phyloP scores from a whole-genome alignment of 805 yeast genomes.

The Saturnispora quitensis region DNA sequence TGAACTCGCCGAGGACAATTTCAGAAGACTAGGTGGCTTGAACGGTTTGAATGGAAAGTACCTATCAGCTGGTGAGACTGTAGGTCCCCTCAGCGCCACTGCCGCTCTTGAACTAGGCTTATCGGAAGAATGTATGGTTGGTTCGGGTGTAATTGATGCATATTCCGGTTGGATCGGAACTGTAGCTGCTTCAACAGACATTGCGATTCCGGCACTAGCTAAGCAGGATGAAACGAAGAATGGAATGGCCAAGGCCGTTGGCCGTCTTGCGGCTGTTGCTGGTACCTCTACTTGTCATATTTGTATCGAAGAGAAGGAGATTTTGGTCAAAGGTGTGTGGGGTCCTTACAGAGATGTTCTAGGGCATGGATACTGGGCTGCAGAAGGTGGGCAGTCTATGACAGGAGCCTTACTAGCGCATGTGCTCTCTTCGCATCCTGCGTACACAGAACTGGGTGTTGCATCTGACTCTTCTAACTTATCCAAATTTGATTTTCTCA shows the following conservation, averaged over 20 bases:
- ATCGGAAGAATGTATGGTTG: slow-evolving; percentile 71
- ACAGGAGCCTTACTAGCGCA: slow-evolving; percentile 92
- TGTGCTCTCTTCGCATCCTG: slow-evolving; percentile 83
- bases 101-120: slow-evolving; percentile 83
- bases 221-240: slow-evolving; percentile 37
- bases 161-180: slow-evolving; percentile 99
- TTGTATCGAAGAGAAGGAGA: slow-evolving; percentile 72
- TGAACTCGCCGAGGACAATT: slow-evolving; percentile 71
- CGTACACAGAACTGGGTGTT: slow-evolving; percentile 60
- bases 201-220: slow-evolving; percentile 40
- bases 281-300: slow-evolving; percentile 98
- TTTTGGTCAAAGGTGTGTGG: slow-evolving; percentile 96
- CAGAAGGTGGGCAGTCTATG: slow-evolving; percentile 98
- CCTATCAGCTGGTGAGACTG: slow-evolving; percentile 81
- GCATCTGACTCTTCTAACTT: slow-evolving; percentile 59
- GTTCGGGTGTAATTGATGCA: slow-evolving; percentile 95
- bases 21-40: slow-evolving; percentile 74
- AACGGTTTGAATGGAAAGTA: slow-evolving; percentile 64
- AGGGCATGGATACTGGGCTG: slow-evolving; percentile 87
- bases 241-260: slow-evolving; percentile 56
- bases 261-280: slow-evolving; percentile 94
- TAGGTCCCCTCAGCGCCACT: slow-evolving; percentile 56
- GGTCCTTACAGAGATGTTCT: slow-evolving; percentile 94
- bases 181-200: slow-evolving; percentile 79
- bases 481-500: slow-evolving; percentile 76